Conservation (phyloP, 2,329 filamentous ascomycete species). For the Zymoseptoria passerinii region DNA sequence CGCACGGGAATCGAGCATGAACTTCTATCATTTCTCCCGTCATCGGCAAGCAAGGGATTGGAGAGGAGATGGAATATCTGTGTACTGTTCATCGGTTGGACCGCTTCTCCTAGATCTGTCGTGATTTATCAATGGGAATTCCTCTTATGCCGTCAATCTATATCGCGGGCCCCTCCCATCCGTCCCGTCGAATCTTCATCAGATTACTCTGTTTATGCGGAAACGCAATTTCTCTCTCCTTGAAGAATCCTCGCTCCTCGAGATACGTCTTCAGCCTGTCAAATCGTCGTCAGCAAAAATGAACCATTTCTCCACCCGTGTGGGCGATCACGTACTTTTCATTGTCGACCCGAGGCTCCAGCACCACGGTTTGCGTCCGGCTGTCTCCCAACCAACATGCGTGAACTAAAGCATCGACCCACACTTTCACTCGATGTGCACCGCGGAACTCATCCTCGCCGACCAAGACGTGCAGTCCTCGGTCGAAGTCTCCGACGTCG, state of each 20-base stretch:
- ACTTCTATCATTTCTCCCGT: no score
- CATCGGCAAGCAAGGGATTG: no score
- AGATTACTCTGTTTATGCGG: conserved; percentile 89
- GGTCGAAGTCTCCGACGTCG: conserved; percentile 72
- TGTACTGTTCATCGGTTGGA: no score
- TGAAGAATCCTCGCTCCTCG: conserved; percentile 68
- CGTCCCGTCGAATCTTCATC: conserved; percentile 70
- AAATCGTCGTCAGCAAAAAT: conserved; percentile 3
- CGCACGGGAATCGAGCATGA: no score
- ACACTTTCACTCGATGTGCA: conserved; percentile 63
- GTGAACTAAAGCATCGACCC: conserved; percentile 82
- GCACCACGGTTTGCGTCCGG: conserved; percentile 70
- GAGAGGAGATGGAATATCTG: no score
- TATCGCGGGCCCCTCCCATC: conserved; percentile 60
- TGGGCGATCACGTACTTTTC: conserved; percentile 57
- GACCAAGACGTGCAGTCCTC: conserved; percentile 79
- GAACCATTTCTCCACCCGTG: background rate
- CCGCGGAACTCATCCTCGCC: conserved; percentile 90
- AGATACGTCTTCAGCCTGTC: conserved; percentile 62
- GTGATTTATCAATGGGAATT: background rate
- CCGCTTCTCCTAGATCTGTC: no score
- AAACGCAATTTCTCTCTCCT: conserved; percentile 77
- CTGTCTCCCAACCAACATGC: conserved; percentile 70
- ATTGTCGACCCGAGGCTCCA: conserved; percentile 91
- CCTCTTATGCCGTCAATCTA: conserved; percentile 5